Percentiles rank a stretch among this genome's conserved stretches.
phyloP scores from a whole-genome alignment of 257 asterid genomes.

The Nicotiana sylvestris region DNA sequence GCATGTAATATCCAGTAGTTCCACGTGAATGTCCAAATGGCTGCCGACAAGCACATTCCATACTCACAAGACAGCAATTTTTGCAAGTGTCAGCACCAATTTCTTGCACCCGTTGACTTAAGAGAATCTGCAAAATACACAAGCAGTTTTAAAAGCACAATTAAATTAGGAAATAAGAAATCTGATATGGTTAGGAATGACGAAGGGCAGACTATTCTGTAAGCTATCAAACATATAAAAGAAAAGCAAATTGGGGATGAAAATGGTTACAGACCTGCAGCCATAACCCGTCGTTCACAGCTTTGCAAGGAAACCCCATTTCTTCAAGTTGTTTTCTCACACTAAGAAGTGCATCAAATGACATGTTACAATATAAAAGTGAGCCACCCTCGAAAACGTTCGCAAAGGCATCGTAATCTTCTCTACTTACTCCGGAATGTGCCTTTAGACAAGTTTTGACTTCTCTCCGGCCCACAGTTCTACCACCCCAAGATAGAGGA shows the following conservation, averaged over 20 bases:
- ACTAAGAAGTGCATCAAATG: slow-evolving; percentile 87
- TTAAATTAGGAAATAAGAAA: slow-evolving; percentile 2
- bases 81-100: slow-evolving; percentile 83
- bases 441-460: slow-evolving; percentile 60
- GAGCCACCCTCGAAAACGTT: slow-evolving; percentile 88
- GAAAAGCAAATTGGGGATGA: background rate
- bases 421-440: slow-evolving; percentile 67
- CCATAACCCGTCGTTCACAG: slow-evolving; percentile 97
- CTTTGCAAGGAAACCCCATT: slow-evolving; percentile 96
- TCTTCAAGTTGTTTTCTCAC: slow-evolving; percentile 95
- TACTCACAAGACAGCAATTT: slow-evolving; percentile 65
- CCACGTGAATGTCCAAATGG: slow-evolving; percentile 59
- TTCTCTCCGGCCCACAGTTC: slow-evolving; percentile 82
- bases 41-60: slow-evolving; percentile 81
- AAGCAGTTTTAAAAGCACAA: slow-evolving; percentile 12
- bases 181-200: background rate
- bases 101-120: slow-evolving; percentile 92
- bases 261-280: slow-evolving; percentile 59
- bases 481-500: slow-evolving; percentile 90
- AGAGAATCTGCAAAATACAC: slow-evolving; percentile 62
- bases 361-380: slow-evolving; percentile 84
- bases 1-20: slow-evolving; percentile 61
- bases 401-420: slow-evolving; percentile 80
- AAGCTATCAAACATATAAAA: background rate
- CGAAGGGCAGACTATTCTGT: background rate